Evolutionary conservation across 805 yeast species (phyloP).

Genomic region (Suhomyces emberorum): DNA sequence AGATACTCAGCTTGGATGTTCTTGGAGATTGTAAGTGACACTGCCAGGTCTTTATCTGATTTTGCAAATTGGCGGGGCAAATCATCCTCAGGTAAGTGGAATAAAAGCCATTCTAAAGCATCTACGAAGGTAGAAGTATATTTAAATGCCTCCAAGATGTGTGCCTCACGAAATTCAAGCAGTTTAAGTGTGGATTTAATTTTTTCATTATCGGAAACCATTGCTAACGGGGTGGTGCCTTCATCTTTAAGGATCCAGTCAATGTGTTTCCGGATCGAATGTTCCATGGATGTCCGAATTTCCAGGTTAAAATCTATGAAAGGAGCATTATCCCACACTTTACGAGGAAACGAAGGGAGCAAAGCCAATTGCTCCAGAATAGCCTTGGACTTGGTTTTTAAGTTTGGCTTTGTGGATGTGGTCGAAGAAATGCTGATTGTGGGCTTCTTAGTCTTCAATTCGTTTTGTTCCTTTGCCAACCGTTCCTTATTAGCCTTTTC

Average conservation of each 20-base stretch:
- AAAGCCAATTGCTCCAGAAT: constrained; percentile 1
- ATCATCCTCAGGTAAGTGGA: constrained; percentile 94
- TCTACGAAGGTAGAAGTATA: constrained; percentile 51
- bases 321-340: constrained; percentile 70
- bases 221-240: background rate
- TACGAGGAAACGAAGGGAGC: constrained; percentile 38
- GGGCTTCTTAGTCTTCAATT: constrained; percentile 48
- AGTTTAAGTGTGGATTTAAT: constrained; percentile 10
- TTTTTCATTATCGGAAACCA: constrained; percentile 7
- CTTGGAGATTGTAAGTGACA: constrained; percentile 54
- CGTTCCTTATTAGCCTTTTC: constrained; percentile 46
- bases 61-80: constrained; percentile 66
- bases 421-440: constrained; percentile 37
- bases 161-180: constrained; percentile 68
- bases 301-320: constrained; percentile 66
- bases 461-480: constrained; percentile 44
- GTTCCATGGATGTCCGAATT: constrained; percentile 60
- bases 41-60: constrained; percentile 53
- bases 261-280: constrained; percentile 53
- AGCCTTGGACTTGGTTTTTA: constrained; percentile 16
- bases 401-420: background rate
- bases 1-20: constrained; percentile 55
- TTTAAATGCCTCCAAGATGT: constrained; percentile 66
- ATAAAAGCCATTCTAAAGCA: constrained; percentile 71
- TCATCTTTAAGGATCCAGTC: constrained; percentile 45